phyloP scores from a whole-genome alignment of 768 basidiomycete genomes.

The Panus rudis region DNA sequence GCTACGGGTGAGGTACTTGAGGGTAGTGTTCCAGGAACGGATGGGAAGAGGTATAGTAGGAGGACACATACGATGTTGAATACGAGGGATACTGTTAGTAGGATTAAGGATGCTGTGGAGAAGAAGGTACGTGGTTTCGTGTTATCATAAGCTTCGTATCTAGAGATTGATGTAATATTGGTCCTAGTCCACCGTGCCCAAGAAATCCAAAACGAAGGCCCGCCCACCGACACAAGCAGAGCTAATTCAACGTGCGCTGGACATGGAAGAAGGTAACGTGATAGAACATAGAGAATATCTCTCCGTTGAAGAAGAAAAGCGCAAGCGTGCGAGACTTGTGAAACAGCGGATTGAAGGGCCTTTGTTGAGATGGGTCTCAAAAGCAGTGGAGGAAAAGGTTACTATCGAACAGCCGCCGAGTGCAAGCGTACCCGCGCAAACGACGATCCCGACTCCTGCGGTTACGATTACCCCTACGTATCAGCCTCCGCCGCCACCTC shows the following conservation, averaged over 20 bases:
- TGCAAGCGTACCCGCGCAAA: slow-evolving; percentile 23
- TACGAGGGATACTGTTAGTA: background rate
- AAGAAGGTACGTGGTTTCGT: slow-evolving; percentile 39
- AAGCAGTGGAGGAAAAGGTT: slow-evolving; percentile 49
- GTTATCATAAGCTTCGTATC: background rate
- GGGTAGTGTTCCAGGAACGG: background rate
- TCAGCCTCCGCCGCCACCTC: background rate
- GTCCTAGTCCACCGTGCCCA: slow-evolving; percentile 40
- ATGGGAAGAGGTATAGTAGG: slow-evolving; percentile 46
- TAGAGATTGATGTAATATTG: background rate
- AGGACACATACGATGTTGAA: slow-evolving; percentile 54
- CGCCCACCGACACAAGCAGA: slow-evolving; percentile 72
- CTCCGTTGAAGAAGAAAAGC: slow-evolving; percentile 73
- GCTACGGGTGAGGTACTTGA: slow-evolving; percentile 59
- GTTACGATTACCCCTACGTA: background rate
- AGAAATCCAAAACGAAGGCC: slow-evolving; percentile 47
- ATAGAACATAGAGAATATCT: slow-evolving; percentile 75
- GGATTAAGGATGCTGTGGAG: slow-evolving; percentile 49
- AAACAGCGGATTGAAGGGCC: slow-evolving; percentile 60
- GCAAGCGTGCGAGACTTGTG: slow-evolving; percentile 57
- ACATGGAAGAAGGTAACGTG: slow-evolving; percentile 83
- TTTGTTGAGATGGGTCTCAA: slow-evolving; percentile 65
- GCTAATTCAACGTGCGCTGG: slow-evolving; percentile 73
- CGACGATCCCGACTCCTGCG: background rate
- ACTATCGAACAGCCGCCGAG: slow-evolving; percentile 25